Evolutionary conservation across 176 grass and related monocot genomes (phyloP).

Genomic region (Avena atlantica): DNA sequence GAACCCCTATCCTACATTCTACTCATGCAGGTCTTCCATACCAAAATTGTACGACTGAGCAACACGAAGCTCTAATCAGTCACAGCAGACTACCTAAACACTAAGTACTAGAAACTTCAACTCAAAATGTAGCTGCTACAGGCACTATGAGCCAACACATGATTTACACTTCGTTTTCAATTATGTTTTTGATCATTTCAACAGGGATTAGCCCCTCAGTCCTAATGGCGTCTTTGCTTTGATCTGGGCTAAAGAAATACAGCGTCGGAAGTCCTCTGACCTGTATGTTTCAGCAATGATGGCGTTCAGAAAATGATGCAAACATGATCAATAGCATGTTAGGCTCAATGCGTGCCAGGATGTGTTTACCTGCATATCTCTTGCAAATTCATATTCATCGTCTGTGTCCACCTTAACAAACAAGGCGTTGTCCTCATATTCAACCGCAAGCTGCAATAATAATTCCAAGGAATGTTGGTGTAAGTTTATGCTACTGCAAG

Average conservation of each 20-base stretch:
- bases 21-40: neutral
- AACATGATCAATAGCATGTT: neutral
- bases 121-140: neutral
- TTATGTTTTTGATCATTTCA: constrained; percentile 46
- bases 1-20: neutral
- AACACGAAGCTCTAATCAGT: neutral
- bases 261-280: constrained; percentile 77
- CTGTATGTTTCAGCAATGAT: constrained; percentile 43
- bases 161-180: constrained; percentile 79
- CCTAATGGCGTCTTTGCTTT: constrained; percentile 22
- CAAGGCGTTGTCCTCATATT: constrained; percentile 68
- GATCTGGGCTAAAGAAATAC: constrained; percentile 46
- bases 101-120: neutral
- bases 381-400: constrained; percentile 21
- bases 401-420: constrained; percentile 62
- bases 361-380: constrained; percentile 90
- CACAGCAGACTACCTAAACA: neutral
- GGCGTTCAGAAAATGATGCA: neutral
- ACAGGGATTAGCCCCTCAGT: constrained; percentile 15
- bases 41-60: neutral
- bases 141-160: neutral
- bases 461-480: constrained; percentile 25
- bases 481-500: constrained; percentile 13
- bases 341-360: neutral
- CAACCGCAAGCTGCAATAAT: constrained; percentile 72